Evolutionary conservation across 805 yeast species (phyloP).

Genomic region (Candida patagonica): DNA sequence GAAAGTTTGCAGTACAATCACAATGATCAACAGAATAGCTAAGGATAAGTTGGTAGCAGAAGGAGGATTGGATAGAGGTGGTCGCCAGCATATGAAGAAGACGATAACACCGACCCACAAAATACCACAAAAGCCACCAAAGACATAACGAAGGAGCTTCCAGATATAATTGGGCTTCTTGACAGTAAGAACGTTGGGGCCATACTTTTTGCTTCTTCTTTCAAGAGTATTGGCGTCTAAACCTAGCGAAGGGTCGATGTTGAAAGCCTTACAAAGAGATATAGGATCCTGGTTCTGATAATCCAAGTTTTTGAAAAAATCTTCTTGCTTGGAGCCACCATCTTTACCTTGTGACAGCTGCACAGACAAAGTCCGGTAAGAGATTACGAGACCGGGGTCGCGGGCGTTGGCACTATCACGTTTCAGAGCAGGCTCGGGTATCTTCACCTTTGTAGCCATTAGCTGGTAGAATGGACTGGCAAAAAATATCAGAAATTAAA

Average conservation of each 20-base stretch:
- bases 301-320: constrained; percentile 10
- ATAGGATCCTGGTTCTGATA: constrained; percentile 6
- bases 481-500: too few species aligned
- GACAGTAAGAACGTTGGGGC: constrained; percentile 7
- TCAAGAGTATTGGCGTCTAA: constrained; percentile 3
- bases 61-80: constrained; percentile 39
- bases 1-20: constrained; percentile 35
- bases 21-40: constrained; percentile 34
- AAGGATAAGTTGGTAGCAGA: constrained; percentile 33
- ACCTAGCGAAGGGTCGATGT: constrained; percentile 6
- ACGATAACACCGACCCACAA: constrained; percentile 36
- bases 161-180: constrained; percentile 8
- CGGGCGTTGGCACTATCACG: not conserved
- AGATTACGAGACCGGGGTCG: not conserved
- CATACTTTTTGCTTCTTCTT: constrained; percentile 8
- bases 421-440: too few species aligned
- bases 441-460: too few species aligned
- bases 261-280: constrained; percentile 8
- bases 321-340: constrained; percentile 1
- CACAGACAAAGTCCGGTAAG: constrained; percentile 9
- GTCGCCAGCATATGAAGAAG: constrained; percentile 36
- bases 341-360: constrained; percentile 9
- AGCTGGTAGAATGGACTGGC: too few species aligned
- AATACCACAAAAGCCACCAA: constrained; percentile 42
- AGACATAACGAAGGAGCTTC: constrained; percentile 33